Evolutionary conservation across 108 stramenopile genomes (phyloP).

Genomic region (Skeletonema marinoi): DNA sequence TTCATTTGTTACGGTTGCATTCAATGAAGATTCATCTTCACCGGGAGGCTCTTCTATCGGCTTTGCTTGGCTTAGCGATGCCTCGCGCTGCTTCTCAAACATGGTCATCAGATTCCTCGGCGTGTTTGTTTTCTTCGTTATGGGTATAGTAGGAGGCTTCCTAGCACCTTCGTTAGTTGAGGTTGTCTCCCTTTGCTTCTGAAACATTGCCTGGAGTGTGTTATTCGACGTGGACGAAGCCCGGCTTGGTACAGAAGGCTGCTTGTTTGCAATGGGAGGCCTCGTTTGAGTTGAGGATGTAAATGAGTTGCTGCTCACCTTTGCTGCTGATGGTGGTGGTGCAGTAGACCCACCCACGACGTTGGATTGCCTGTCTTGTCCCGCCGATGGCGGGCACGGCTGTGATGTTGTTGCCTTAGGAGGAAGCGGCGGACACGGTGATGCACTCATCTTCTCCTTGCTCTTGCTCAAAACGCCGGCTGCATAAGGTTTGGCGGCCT

Average conservation of each 20-base stretch:
- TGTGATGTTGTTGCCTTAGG: background rate
- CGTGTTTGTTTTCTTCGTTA: constrained; percentile 8
- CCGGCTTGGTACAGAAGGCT: constrained; percentile 1
- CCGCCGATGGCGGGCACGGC: background rate
- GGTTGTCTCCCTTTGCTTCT: constrained; percentile 10
- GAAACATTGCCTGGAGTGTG: constrained; percentile 26
- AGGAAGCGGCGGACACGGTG: constrained; percentile 8
- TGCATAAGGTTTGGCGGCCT: constrained; percentile 44
- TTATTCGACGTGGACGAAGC: background rate
- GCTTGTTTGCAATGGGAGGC: background rate
- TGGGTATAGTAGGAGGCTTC: constrained; percentile 3
- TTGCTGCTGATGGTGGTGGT: background rate
- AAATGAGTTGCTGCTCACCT: background rate
- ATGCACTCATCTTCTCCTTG: constrained; percentile 9
- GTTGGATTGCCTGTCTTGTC: background rate
- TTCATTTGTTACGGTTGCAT: constrained; percentile 2
- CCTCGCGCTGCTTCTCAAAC: constrained; percentile 36
- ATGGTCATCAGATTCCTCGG: constrained; percentile 24
- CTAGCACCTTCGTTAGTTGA: background rate
- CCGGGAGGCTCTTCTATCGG: background rate
- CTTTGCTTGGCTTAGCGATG: background rate
- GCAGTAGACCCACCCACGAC: background rate
- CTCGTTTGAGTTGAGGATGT: constrained; percentile 5
- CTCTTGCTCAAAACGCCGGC: constrained; percentile 41
- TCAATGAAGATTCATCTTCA: background rate